Evolutionary conservation across 2,329 filamentous ascomycete species (phyloP), one percentile per base, ranked within the genome.

Genomic region (Aspergillus alliaceus): DNA sequence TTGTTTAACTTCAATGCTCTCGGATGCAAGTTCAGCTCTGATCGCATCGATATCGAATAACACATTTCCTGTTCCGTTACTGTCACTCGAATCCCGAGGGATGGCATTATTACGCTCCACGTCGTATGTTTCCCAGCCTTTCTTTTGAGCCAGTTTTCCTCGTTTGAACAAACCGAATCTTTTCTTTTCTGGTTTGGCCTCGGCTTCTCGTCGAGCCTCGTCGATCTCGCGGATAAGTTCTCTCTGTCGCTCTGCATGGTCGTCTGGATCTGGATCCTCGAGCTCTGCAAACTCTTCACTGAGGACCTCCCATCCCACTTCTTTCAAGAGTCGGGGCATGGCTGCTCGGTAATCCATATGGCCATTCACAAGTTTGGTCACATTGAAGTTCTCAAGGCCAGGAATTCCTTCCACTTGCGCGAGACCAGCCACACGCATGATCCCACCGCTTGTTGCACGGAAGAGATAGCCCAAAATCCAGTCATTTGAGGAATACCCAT

Each of bases 401-500:
- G 88, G 86, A n/a, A 96, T 80, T 6, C 80, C 84, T 44, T 93
- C 85, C 2, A 98, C 83, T 1, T 89, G 82, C 1, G 86, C 90
- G 40, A 99, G 83, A 12, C 95, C 95, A 5, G 93, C 93, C 1
- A 99, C 85, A 20, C 88, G 86, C 74, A 92, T 89, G 68, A 98
- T 93, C 42, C 95, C 95, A 63, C 95, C 95, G 64, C 89, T 90
- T 3, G 95, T 99, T 40, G 96, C 85, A 14, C 95, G 90, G 82
- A 99, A 99, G 1, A 99, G 85, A 71, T 99, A 99, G 14, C 86
- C 92, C 50, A 99, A 77, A 68, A 99, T 98, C 95, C 95, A 99
- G 77, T 99, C 95, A 71, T 95, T 97, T 48, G 84, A 89, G 65
- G 95, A 90, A 77, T 93, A 99, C 15, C 91, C 95, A 69, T 96